A percentile compares a stretch with the other conserved stretches of the same genome.
Conservation (phyloP, 768 basidiomycete species). For the Leccinum variicolor region DNA sequence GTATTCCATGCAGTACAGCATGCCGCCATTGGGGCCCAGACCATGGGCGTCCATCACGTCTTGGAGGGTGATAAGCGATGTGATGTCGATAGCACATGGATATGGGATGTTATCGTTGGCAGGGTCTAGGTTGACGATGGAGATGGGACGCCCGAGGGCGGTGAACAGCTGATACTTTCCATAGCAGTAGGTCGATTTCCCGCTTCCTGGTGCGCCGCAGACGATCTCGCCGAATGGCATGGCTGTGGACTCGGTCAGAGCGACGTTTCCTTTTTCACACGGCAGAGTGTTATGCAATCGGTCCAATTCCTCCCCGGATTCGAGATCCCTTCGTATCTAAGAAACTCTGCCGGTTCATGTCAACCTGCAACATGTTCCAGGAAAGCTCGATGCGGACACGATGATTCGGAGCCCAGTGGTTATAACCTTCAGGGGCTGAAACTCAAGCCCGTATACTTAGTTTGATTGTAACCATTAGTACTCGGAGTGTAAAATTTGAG, state of each 20-base stretch:
- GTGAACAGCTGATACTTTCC: conserved; percentile 88
- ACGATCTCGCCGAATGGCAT: conserved; percentile 92
- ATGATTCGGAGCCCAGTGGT: too few relatives aligned
- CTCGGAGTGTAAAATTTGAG: conserved; percentile 17
- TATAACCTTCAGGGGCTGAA: too few relatives aligned
- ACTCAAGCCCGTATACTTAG: too few relatives aligned
- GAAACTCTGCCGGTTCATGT: neutral
- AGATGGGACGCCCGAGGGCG: conserved; percentile 81
- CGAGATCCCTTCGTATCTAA: neutral
- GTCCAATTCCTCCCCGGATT: too few relatives aligned
- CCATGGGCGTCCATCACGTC: conserved; percentile 83
- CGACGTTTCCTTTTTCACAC: neutral
- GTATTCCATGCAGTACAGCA: conserved; percentile 97
- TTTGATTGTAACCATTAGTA: neutral
- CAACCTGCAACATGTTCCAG: neutral
- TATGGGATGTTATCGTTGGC: conserved; percentile 90
- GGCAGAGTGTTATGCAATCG: too few relatives aligned
- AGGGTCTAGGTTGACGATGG: conserved; percentile 94
- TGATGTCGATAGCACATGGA: conserved; percentile 84
- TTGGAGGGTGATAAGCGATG: conserved; percentile 79
- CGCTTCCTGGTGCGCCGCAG: conserved; percentile 81
- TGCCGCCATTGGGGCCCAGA: conserved; percentile 93
- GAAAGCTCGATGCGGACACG: neutral
- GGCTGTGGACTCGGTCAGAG: neutral
- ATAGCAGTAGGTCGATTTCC: conserved; percentile 86